Conservation (phyloP, 306 rosid species). For the Cicer yamashitae region DNA sequence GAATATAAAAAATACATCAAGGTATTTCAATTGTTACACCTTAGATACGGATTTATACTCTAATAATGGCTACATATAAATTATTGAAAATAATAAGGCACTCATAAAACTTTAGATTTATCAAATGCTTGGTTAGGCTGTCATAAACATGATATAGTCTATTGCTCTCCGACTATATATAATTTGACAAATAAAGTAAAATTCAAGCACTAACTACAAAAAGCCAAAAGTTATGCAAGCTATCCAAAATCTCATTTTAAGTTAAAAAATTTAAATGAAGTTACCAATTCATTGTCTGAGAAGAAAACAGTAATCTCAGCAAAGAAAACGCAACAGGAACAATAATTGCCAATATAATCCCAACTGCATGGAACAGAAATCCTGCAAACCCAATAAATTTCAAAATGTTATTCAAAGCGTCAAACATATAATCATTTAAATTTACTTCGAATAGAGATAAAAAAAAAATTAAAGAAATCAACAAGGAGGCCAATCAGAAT, state of each 20-base stretch:
- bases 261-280: conserved; percentile 42
- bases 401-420: conserved; percentile 31
- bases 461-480: conserved; percentile 14
- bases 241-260: conserved; percentile 7
- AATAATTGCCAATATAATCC: conserved; percentile 69
- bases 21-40: conserved; percentile 30
- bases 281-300: conserved; percentile 89
- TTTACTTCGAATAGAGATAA: conserved; percentile 36
- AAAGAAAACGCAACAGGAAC: conserved; percentile 74
- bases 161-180: conserved; percentile 12
- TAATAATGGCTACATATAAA: neutral
- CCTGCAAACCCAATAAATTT: conserved; percentile 64
- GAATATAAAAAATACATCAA: conserved; percentile 43
- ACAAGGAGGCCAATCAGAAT: conserved; percentile 22
- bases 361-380: conserved; percentile 64
- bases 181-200: conserved; percentile 33
- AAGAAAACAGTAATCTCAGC: conserved; percentile 66
- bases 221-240: conserved; percentile 10
- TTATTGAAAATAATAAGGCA: neutral
- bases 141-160: conserved; percentile 27
- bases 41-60: conserved; percentile 23
- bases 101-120: conserved; percentile 24
- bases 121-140: conserved; percentile 14
- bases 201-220: conserved; percentile 4
- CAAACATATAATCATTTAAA: conserved; percentile 28